These are phyloP conservation scores for Pholiota molesta DNA, from an alignment of 768 basidiomycete species.

Conservation along the genomic window DNA sequence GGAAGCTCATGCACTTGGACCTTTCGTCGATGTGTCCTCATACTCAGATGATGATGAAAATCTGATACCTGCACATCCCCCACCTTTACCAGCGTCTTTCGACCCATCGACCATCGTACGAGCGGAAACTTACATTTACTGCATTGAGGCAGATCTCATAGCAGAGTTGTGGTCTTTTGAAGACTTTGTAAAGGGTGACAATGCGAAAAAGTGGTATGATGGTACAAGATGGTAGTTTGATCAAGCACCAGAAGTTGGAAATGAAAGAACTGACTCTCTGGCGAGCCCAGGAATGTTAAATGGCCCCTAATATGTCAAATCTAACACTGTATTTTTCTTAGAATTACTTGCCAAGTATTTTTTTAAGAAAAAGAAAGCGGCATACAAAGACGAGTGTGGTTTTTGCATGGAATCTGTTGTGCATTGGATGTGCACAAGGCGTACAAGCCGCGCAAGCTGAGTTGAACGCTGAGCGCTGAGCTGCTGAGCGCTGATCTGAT, in stretches of 20 bases:
- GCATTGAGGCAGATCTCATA: slow-evolving; percentile 45
- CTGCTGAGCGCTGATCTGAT: too few relatives aligned
- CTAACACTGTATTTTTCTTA: too few relatives aligned
- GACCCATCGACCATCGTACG: slow-evolving; percentile 39
- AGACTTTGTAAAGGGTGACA: slow-evolving; percentile 70
- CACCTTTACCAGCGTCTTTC: slow-evolving; percentile 38
- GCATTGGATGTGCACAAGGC: too few relatives aligned
- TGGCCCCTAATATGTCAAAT: too few relatives aligned
- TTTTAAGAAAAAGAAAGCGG: too few relatives aligned
- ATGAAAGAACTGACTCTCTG: background rate
- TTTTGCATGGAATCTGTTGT: too few relatives aligned
- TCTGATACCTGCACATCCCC: slow-evolving; percentile 46
- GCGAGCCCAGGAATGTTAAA: too few relatives aligned
- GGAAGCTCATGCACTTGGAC: slow-evolving; percentile 56
- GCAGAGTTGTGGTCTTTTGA: slow-evolving; percentile 78
- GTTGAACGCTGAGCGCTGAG: too few relatives aligned
- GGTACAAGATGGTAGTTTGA: slow-evolving; percentile 20
- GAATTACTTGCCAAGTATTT: too few relatives aligned
- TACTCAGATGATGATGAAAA: slow-evolving; percentile 32
- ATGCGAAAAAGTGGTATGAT: slow-evolving; percentile 80
- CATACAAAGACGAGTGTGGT: too few relatives aligned
- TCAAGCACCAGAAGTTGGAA: too few relatives aligned
- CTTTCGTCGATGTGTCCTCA: slow-evolving; percentile 36
- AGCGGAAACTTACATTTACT: slow-evolving; percentile 81
- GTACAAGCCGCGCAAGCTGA: too few relatives aligned